Percentiles rank a stretch among this genome's conserved stretches.
Evolutionary conservation across 257 asterid genomes (phyloP).

Genomic region (Salvia hispanica): DNA sequence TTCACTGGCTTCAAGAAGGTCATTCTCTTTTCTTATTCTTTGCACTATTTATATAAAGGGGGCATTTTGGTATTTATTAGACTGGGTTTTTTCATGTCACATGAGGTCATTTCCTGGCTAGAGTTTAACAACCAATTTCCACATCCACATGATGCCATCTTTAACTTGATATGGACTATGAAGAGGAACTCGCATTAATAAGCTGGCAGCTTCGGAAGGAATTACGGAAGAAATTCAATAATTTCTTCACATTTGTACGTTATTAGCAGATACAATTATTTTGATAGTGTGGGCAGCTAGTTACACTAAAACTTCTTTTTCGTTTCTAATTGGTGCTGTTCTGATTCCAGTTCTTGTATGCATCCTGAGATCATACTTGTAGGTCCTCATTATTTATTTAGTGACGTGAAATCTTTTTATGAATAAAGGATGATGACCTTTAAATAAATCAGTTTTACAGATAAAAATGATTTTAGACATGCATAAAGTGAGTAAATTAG

Average conservation of each 20-base stretch:
- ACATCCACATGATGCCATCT: neutral
- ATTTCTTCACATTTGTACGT: neutral
- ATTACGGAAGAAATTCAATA: neutral
- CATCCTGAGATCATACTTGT: neutral
- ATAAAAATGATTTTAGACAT: neutral
- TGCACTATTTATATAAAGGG: neutral
- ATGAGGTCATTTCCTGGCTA: slow-evolving; percentile 10
- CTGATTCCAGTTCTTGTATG: slow-evolving; percentile 8
- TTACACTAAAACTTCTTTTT: neutral
- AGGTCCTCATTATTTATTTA: neutral
- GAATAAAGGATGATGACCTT: slow-evolving; percentile 6
- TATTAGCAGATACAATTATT: neutral
- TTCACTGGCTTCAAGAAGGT: neutral
- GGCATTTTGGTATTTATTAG: neutral
- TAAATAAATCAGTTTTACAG: too few species aligned
- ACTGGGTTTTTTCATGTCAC: slow-evolving; percentile 5
- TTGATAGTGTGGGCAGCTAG: neutral
- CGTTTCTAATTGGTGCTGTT: too few species aligned
- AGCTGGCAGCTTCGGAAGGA: neutral
- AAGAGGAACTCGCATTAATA: neutral
- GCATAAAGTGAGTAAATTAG: slow-evolving; percentile 17
- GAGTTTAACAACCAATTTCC: neutral
- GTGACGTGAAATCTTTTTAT: neutral
- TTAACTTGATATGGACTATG: neutral
- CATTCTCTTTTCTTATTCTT: slow-evolving; percentile 8